phyloP scores from a whole-genome alignment of 2,329 filamentous ascomycete species.

The Simplicillium aogashimaense region DNA sequence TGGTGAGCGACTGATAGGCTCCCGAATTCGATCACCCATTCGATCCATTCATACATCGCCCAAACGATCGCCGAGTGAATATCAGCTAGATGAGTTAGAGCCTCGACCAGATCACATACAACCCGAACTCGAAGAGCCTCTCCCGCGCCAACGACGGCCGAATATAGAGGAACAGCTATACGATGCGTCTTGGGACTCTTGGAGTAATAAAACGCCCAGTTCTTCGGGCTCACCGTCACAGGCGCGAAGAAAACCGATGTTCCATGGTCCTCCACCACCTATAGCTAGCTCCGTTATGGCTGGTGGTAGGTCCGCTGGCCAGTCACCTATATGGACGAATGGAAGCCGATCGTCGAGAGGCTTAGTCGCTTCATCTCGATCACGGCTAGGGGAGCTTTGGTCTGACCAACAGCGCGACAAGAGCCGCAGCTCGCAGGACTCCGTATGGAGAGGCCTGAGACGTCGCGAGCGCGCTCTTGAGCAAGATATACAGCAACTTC shows the following conservation, averaged over 20 bases:
- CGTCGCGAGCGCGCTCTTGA: slow-evolving; percentile 35
- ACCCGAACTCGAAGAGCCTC: slow-evolving; percentile 6
- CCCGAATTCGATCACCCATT: slow-evolving; percentile 13
- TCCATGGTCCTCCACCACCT: slow-evolving; percentile 39
- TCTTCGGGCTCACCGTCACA: slow-evolving; percentile 21
- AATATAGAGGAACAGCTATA: slow-evolving; percentile 5
- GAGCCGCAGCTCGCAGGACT: slow-evolving; percentile 24
- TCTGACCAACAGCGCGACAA: slow-evolving; percentile 22
- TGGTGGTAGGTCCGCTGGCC: too few relatives aligned
- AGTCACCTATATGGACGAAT: slow-evolving; percentile 6
- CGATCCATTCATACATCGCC: slow-evolving; percentile 16
- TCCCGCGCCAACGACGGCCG: slow-evolving; percentile 11
- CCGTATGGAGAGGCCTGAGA: slow-evolving; percentile 35
- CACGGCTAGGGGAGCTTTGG: slow-evolving; percentile 21
- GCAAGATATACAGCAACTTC: slow-evolving; percentile 33
- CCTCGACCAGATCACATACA: slow-evolving; percentile 17
- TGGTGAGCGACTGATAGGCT: slow-evolving; percentile 1
- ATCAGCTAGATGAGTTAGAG: slow-evolving; percentile 28
- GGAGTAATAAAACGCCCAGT: slow-evolving; percentile 13
- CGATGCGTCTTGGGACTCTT: slow-evolving; percentile 9
- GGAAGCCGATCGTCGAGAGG: slow-evolving; percentile 7
- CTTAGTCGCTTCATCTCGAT: slow-evolving; percentile 12
- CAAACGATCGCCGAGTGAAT: slow-evolving; percentile 19
- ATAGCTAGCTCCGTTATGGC: slow-evolving; percentile 32
- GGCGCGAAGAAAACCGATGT: slow-evolving; percentile 24